Percentiles rank a stretch among this genome's conserved stretches.
Evolutionary conservation across 2,329 filamentous ascomycete genomes (phyloP).

Genomic region (Exutisphaerella laricina): DNA sequence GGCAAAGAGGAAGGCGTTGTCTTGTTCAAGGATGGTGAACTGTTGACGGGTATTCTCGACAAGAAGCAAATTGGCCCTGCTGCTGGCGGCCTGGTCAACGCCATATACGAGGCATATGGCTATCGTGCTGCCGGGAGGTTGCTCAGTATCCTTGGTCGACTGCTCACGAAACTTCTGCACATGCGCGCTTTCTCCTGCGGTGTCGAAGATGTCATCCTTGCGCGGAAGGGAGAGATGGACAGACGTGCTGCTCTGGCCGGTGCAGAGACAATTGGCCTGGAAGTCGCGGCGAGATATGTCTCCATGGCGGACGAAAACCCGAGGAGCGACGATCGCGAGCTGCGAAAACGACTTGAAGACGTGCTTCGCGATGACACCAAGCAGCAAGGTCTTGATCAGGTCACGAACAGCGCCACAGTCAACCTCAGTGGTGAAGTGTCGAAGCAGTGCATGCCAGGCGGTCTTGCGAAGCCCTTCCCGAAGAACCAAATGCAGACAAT

Average conservation of each 20-base stretch:
- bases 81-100: conserved; percentile 81
- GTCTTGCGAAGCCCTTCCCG: conserved; percentile 86
- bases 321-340: conserved; percentile 60
- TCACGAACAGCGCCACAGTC: conserved; percentile 68
- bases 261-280: conserved; percentile 64
- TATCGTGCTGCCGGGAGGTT: conserved; percentile 79
- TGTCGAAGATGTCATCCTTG: conserved; percentile 90
- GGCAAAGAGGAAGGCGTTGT: conserved; percentile 63
- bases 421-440: conserved; percentile 75
- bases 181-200: conserved; percentile 96
- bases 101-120: conserved; percentile 89
- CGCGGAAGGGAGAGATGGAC: conserved; percentile 66
- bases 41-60: conserved; percentile 86
- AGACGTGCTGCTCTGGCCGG: conserved; percentile 63
- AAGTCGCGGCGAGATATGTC: conserved; percentile 83
- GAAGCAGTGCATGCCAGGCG: conserved; percentile 68
- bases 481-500: conserved; percentile 99
- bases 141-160: conserved; percentile 79
- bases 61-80: conserved; percentile 91
- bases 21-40: conserved; percentile 77
- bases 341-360: conserved; percentile 75
- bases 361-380: conserved; percentile 88
- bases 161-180: conserved; percentile 83
- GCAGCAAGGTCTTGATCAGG: conserved; percentile 79
- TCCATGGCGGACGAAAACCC: conserved; percentile 63